These are phyloP conservation scores for Cryptococcus sp. DNA, from an alignment of 1,284 basidiomycete species.

Conservation along the genomic window DNA sequence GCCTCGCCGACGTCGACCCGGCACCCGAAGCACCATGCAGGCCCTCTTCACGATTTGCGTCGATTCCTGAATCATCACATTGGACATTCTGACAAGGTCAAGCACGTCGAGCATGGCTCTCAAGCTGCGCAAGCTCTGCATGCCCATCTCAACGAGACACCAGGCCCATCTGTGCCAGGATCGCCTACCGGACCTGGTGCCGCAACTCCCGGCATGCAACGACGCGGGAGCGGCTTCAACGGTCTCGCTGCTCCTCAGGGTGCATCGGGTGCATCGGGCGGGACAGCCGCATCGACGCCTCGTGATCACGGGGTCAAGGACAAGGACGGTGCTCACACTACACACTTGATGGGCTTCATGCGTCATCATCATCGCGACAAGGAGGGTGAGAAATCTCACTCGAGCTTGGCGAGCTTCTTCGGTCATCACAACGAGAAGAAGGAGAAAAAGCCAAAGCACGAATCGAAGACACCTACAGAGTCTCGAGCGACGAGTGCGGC, in stretches of 20 bases:
- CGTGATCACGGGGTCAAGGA: conserved; percentile 26
- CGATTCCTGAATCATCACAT: conserved; percentile 89
- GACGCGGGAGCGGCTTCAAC: conserved; percentile 41
- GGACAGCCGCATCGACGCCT: conserved; percentile 15
- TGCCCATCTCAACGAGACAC: conserved; percentile 29
- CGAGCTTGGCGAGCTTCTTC: conserved; percentile 51
- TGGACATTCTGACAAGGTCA: conserved; percentile 57
- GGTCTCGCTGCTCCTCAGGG: conserved; percentile 22
- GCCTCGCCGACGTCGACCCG: conserved; percentile 50
- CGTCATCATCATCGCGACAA: conserved; percentile 51
- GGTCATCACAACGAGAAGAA: conserved; percentile 49
- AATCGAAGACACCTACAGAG: conserved; percentile 30
- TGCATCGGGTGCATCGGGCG: conserved; percentile 19
- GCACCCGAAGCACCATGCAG: conserved; percentile 51
- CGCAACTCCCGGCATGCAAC: conserved; percentile 47
- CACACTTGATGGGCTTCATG: conserved; percentile 53
- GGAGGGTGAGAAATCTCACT: conserved; percentile 53
- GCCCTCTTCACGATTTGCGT: conserved; percentile 84
- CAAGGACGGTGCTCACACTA: conserved; percentile 42
- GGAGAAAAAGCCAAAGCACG: conserved; percentile 33
- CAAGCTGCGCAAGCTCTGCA: conserved; percentile 25
- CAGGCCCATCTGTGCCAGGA: conserved; percentile 26
- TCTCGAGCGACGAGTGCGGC: conserved; percentile 37
- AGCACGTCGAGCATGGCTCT: conserved; percentile 23
- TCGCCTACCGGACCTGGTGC: conserved; percentile 32